Percentiles rank a stretch among this genome's conserved stretches.
Evolutionary conservation across 257 asterid genomes (phyloP).

Genomic region (Solanum dulcamara): DNA sequence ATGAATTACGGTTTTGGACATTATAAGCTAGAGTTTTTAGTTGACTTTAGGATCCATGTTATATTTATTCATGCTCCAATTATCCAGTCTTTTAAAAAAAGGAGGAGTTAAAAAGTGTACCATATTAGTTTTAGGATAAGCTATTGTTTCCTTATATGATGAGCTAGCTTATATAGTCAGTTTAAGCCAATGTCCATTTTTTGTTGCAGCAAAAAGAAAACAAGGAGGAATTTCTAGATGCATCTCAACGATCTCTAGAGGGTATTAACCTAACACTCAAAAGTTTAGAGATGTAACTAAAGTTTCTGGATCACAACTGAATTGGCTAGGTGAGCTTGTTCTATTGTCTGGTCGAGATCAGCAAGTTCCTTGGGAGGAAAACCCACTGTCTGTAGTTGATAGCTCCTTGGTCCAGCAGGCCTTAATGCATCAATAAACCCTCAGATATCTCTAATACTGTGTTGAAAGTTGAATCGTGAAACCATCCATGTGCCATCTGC

Average conservation of each 20-base stretch:
- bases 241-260: neutral
- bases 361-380: conserved; percentile 69
- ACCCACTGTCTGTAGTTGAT: conserved; percentile 68
- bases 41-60: neutral
- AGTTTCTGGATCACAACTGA: conserved; percentile 73
- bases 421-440: conserved; percentile 69
- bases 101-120: neutral
- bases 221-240: neutral
- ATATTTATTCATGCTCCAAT: neutral
- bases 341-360: conserved; percentile 61
- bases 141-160: neutral
- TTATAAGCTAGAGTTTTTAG: neutral
- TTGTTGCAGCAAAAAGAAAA: neutral
- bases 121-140: neutral
- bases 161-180: neutral
- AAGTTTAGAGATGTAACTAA: neutral
- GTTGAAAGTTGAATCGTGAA: conserved; percentile 61
- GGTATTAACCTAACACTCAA: neutral
- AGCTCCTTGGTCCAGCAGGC: conserved; percentile 39
- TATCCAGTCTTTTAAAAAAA: neutral
- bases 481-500: conserved; percentile 81
- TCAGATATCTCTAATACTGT: conserved; percentile 55
- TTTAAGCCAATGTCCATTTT: neutral
- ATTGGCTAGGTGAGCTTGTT: conserved; percentile 62
- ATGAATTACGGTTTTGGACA: neutral